These are phyloP conservation scores for Pythium grandisporangium DNA, from an alignment of 352 stramenopile genomes.

Conservation along the genomic window DNA sequence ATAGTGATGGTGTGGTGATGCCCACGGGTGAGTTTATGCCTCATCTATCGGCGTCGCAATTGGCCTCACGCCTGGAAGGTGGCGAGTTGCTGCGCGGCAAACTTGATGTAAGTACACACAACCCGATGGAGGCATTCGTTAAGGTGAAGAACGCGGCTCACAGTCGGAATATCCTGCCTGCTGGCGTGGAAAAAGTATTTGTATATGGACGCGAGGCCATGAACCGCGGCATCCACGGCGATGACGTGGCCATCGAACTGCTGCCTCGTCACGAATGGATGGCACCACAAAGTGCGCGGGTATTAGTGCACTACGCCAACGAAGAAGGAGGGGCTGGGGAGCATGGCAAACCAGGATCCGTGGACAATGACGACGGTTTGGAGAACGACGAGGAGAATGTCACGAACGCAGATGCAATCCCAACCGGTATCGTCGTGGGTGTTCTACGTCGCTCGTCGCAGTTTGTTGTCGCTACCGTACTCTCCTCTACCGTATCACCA, in stretches of 20 bases:
- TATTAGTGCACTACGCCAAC: constrained; percentile 60
- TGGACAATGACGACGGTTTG: neutral
- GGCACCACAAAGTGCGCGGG: constrained; percentile 39
- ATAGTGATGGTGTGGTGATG: constrained; percentile 12
- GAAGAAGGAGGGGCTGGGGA: constrained; percentile 28
- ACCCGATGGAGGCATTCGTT: constrained; percentile 74
- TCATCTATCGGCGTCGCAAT: constrained; percentile 25
- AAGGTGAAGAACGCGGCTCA: constrained; percentile 18
- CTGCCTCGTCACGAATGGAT: constrained; percentile 78
- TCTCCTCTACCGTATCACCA: constrained; percentile 43
- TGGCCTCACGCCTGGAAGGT: constrained; percentile 22
- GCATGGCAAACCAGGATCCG: constrained; percentile 4
- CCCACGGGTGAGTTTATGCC: constrained; percentile 40
- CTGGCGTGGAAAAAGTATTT: constrained; percentile 52
- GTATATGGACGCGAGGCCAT: constrained; percentile 76
- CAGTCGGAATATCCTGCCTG: neutral
- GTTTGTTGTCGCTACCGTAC: constrained; percentile 65
- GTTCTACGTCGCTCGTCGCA: constrained; percentile 66
- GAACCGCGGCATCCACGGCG: constrained; percentile 97
- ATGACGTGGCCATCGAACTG: constrained; percentile 93
- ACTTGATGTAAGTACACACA: constrained; percentile 62
- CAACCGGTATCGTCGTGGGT: constrained; percentile 78
- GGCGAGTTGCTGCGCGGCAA: constrained; percentile 29
- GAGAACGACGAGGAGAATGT: neutral
- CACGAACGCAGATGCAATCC: constrained; percentile 16